A percentile compares a stretch with the other conserved stretches of the same genome.
phyloP scores from a whole-genome alignment of 441 rosid species.

The Corymbia citriodora region DNA sequence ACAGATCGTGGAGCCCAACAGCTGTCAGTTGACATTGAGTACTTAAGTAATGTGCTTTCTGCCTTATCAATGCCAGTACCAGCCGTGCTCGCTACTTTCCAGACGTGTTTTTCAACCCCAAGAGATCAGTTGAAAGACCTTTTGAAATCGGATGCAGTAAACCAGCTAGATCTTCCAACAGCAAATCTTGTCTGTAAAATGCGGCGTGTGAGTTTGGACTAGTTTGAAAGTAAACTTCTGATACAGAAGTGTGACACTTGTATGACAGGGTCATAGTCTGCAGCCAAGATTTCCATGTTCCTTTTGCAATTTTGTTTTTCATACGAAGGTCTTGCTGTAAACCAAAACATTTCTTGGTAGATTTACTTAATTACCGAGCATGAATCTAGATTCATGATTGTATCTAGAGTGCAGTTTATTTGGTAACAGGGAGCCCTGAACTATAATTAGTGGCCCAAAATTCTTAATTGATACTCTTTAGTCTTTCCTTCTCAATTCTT shows the following conservation, averaged over 20 bases:
- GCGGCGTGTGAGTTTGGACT: constrained; percentile 77
- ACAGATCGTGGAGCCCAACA: constrained; percentile 92
- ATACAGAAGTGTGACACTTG: neutral
- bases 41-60: constrained; percentile 90
- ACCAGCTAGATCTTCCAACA: constrained; percentile 74
- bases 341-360: neutral
- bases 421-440: neutral
- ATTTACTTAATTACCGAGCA: too few species aligned
- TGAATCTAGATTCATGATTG: neutral
- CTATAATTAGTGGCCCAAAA: neutral
- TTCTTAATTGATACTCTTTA: neutral
- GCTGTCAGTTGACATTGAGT: constrained; percentile 84
- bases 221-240: neutral
- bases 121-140: constrained; percentile 71
- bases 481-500: neutral
- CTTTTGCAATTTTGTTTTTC: neutral
- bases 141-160: constrained; percentile 62
- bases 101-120: constrained; percentile 77
- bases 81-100: constrained; percentile 76
- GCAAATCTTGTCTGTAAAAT: constrained; percentile 88
- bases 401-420: neutral
- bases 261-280: neutral
- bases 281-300: neutral
- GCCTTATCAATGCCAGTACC: constrained; percentile 91
- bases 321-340: neutral